A percentile compares a stretch with the other conserved stretches of the same genome.
Conservation (phyloP, 495 filamentous ascomycete genomes). For the Hypoxylon perforatum region DNA sequence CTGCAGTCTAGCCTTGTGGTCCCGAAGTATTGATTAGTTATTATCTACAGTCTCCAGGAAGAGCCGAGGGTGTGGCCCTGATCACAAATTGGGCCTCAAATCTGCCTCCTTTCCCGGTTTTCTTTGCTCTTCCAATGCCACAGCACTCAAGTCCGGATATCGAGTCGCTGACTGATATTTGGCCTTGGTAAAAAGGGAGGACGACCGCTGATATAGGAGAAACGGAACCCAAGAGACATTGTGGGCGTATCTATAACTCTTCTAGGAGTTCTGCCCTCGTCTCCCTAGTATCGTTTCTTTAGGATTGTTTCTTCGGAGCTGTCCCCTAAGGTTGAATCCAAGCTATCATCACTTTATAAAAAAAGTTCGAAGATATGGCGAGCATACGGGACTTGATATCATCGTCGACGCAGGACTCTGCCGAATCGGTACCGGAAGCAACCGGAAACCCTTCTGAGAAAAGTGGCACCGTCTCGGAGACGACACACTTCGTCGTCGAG, state of each 20-base stretch:
- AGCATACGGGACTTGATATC: slow-evolving; percentile 30
- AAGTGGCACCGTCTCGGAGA: slow-evolving; percentile 16
- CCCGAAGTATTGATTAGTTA: not conserved
- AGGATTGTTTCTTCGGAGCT: too few relatives aligned
- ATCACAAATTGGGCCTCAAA: not conserved
- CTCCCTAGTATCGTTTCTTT: too few relatives aligned
- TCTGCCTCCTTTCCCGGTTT: slow-evolving; percentile 9
- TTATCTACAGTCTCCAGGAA: not conserved
- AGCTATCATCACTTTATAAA: too few relatives aligned
- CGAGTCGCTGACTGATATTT: not conserved
- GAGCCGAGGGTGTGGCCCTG: slow-evolving; percentile 4
- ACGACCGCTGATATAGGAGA: not conserved
- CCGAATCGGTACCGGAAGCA: not conserved
- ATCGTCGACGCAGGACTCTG: not conserved
- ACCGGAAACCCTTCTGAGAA: not conserved
- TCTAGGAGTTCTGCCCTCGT: slow-evolving; percentile 26
- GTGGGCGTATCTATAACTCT: slow-evolving; percentile 25
- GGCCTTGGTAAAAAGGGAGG: not conserved
- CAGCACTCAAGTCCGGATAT: not conserved
- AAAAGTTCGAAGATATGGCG: slow-evolving; percentile 20
- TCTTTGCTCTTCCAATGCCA: not conserved
- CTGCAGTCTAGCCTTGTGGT: not conserved
- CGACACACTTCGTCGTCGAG: slow-evolving; percentile 69
- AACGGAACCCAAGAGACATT: not conserved
- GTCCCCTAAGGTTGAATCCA: too few relatives aligned